These are phyloP conservation scores for Penicillium canescens DNA, from an alignment of 495 filamentous ascomycete species.

Conservation along the genomic window DNA sequence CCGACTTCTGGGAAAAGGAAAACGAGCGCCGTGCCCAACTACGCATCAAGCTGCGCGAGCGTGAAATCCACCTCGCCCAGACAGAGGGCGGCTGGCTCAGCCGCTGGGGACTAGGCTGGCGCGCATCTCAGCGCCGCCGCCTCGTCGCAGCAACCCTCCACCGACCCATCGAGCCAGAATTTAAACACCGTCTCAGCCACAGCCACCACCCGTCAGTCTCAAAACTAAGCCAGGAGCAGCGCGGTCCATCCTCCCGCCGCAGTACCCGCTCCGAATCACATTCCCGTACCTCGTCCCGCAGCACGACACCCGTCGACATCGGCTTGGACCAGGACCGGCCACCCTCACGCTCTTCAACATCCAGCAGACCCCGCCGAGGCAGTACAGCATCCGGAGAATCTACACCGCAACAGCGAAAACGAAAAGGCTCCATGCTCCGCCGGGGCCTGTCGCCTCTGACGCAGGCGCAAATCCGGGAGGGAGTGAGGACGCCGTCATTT, in stretches of 20 bases:
- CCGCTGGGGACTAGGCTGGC: conserved; percentile 67
- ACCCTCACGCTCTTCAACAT: conserved; percentile 36
- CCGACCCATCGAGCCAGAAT: conserved; percentile 21
- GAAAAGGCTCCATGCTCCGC: conserved; percentile 33
- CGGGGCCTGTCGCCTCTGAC: conserved; percentile 45
- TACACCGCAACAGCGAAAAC: conserved; percentile 34
- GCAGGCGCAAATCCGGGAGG: conserved; percentile 45
- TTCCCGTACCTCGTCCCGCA: conserved; percentile 51
- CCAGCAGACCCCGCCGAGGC: conserved; percentile 38
- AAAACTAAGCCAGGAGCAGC: conserved; percentile 35
- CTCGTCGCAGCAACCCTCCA: conserved; percentile 33
- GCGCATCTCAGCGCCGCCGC: conserved; percentile 51
- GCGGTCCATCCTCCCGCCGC: conserved; percentile 33
- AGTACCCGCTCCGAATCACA: conserved; percentile 44
- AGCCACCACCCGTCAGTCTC: conserved; percentile 35
- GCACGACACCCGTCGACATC: conserved; percentile 44
- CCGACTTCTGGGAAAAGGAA: conserved; percentile 95
- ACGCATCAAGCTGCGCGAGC: conserved; percentile 63
- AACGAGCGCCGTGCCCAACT: conserved; percentile 82
- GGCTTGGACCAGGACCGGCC: conserved; percentile 33
- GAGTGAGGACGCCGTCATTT: conserved; percentile 36
- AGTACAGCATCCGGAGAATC: conserved; percentile 32
- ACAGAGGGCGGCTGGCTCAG: conserved; percentile 77
- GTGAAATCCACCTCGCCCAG: conserved; percentile 63
- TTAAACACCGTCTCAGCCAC: conserved; percentile 25